Conservation (phyloP, 495 filamentous ascomycete species). For the Aspergillus indologenus region DNA sequence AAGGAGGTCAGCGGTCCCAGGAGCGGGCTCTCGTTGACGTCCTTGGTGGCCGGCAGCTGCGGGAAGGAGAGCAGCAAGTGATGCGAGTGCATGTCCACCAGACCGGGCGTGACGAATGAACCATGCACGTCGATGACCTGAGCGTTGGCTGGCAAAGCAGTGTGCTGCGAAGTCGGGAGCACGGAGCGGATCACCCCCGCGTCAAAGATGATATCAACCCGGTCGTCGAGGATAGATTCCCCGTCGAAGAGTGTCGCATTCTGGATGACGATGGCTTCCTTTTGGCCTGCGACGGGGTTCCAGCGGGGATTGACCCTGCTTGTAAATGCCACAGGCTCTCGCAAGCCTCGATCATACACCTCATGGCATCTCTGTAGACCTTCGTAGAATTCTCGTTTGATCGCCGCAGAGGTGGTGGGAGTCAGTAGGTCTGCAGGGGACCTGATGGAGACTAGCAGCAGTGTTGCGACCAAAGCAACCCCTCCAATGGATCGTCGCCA, state of each 20-base stretch:
- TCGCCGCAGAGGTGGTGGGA: no score
- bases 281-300: background rate
- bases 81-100: conserved; percentile 69
- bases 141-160: background rate
- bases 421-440: no score
- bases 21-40: conserved; percentile 22
- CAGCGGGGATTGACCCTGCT: background rate
- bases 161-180: background rate
- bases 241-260: background rate
- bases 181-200: background rate
- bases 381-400: no score
- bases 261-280: background rate
- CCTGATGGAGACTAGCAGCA: no score
- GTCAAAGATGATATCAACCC: background rate
- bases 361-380: no score
- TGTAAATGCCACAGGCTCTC: no score
- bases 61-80: conserved; percentile 21
- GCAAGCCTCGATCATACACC: no score
- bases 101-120: conserved; percentile 57
- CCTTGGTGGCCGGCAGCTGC: conserved; percentile 22
- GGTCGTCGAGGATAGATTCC: background rate
- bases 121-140: conserved; percentile 27
- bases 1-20: conserved; percentile 49
- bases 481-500: no score
- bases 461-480: no score